phyloP scores from a whole-genome alignment of 1,139 yeast genomes.

The Saccharomyces hybrid region DNA sequence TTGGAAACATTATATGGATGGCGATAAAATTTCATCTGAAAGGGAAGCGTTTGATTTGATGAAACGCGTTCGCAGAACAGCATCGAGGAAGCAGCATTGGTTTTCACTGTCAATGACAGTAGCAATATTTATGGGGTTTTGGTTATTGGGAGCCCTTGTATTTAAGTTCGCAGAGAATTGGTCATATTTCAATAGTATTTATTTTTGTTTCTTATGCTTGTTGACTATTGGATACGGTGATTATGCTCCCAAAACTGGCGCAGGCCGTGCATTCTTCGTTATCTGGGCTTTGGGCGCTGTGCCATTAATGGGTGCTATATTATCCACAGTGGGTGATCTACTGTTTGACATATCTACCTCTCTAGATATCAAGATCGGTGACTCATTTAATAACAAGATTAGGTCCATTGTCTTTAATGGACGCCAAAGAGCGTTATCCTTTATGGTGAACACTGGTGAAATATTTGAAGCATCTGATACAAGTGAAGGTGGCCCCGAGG shows the following conservation, averaged over 20 bases:
- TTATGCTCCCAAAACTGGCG: slow-evolving; percentile 50
- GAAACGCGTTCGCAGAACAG: slow-evolving; percentile 40
- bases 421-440: background rate
- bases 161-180: slow-evolving; percentile 56
- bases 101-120: slow-evolving; percentile 39
- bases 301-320: slow-evolving; percentile 77
- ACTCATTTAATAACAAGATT: slow-evolving; percentile 11
- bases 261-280: slow-evolving; percentile 68
- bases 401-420: slow-evolving; percentile 5
- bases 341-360: slow-evolving; percentile 34
- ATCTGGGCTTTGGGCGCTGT: slow-evolving; percentile 77
- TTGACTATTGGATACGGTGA: slow-evolving; percentile 85
- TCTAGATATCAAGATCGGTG: slow-evolving; percentile 17
- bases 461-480: slow-evolving; percentile 5
- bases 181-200: slow-evolving; percentile 61
- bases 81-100: slow-evolving; percentile 31
- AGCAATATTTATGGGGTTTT: slow-evolving; percentile 46
- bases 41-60: slow-evolving; percentile 49
- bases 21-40: slow-evolving; percentile 27
- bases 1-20: slow-evolving; percentile 16
- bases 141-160: slow-evolving; percentile 66
- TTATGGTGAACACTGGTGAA: slow-evolving; percentile 6
- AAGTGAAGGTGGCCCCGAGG: slow-evolving; percentile 2
- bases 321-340: slow-evolving; percentile 64
- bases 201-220: slow-evolving; percentile 68